Evolutionary conservation across 495 filamentous ascomycete species (phyloP), one percentile per base, ranked within the genome.

Genomic region (Talaromyces liani): DNA sequence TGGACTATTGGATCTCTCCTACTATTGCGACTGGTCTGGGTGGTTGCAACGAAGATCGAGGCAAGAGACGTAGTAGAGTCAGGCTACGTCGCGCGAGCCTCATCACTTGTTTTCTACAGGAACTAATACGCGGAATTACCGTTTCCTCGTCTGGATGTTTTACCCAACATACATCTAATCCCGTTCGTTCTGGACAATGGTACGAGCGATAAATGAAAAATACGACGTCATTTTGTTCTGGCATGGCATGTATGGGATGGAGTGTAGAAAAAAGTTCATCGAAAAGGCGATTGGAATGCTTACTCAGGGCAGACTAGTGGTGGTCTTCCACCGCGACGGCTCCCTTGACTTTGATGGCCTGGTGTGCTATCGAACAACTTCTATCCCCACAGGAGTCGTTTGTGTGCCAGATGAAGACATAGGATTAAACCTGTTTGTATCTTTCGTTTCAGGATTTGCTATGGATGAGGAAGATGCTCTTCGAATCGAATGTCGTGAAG

Each of bases 181-280:
- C 77, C 79, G 65, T 86, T 86, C 68, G 64, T 29, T 67, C 63
- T 73, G 56, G 55, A 78, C 58, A 62, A 64, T 61, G 68, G 58
- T 65, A 67, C 70, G 54, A 61, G 67, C 64, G 69, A 58, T 59
- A 49, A 59, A 72, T 63, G 69, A 78, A 63, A 81, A 60, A 62
- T 87, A 76, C 70, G 79, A 88, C 69, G 62, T 86, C 65, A 71
- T 88, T 62, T 69, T 87, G 60, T 85, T 87, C 71, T 87, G 83
- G 69, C 85, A 87, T 72, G 85, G 84, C 73, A 82, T 87, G 80
- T 85, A 88, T 66, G 81, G 82, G 70, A 81, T 87, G 81, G 77
- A 80, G 9, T 76, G 77, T 34, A 81, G 82, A 69, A 66, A 61
- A 53, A 73, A 27, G 61, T 77, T 78, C 67, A 79, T 87, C 65